Evolutionary conservation across 257 asterid genomes (phyloP), one percentile per base, ranked within the genome.

Genomic region (Nicotiana paniculata): DNA sequence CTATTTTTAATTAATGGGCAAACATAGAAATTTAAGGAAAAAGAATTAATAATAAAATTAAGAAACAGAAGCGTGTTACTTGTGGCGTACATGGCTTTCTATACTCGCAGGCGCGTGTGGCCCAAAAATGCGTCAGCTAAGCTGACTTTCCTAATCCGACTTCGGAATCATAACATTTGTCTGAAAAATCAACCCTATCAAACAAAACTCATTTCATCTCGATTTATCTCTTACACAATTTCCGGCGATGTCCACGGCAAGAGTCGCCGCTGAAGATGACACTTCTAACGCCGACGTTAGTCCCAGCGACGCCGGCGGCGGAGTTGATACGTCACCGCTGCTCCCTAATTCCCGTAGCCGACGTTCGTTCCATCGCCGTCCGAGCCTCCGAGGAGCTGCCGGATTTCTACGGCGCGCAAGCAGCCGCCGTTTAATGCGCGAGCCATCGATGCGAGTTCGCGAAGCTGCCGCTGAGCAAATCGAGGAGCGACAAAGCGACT

Each of bases 401-500:
- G 85, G 88, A 6, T 87, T 89, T 54, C 80, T 87, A 26, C 88
- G 92, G 48, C 82, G 90, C 5, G 90, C 89, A 5, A 89, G 92
- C 83, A 87, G 90, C 78, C 89, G 90, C 30, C 80, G 88, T 53
- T 37, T 88, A 81, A 81, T 89, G 90, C 88, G 89, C 17, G 90
- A 84, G 84, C 87, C 90, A 10, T 89, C 92, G 28, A 82, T 86
- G 77, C 83, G 90, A 15, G 92, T 89, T 6, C 85, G 92, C 0
- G 92, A 89, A 68, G 83, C 90, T 30, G 92, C 92, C 10, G 92
- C 90, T 5, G 89, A 87, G 78, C 92, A 89, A 86, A 86, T 89
- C 86, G 97, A 93, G 87, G 97, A 93, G 72, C 86, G 97, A 4
- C 98, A 94, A 62, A 94, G 91, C 90, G 97, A 94, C 61, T 94